Base-by-base conservation (phyloP, 1,284 basidiomycete species). In the Fomitopsis schrenkii region DNA sequence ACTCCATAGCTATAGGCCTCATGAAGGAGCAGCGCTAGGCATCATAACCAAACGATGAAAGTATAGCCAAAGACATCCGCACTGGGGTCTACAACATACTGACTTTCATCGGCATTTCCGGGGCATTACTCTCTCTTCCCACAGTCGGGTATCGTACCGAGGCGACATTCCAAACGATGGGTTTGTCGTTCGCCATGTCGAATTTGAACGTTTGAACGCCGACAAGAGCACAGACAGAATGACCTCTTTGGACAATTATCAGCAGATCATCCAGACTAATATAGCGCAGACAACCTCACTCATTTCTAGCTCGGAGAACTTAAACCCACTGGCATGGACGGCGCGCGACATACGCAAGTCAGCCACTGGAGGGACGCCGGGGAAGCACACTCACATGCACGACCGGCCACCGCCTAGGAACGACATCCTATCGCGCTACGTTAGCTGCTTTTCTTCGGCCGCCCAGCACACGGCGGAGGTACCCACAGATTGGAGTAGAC, bases 401-500 rank as follows among this genome's bases (percentile, higher is more conserved):
- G 57, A 46, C 26, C 60, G 17, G 26, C 46, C 30, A 17, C 60
- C 60, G 17, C 50, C 60, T 19, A 62, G 10, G 60, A 62, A 62
- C 5, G 57, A 55, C 60, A 62, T 62, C 30, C 60, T 62, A 12
- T 40, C 26, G 45, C n/a, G 30, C 30, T 33, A 8, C 30, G 8
- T 33, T 33, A 33, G 22, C 22, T 22, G 22, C 22, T 22, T 22
- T 8, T 33, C 8, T 8, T 33, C 30, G 8, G 30, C 8, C 30
- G 4, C 30, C 30, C 30, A 33, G 5, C 30, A 33, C 30, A 33
- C 30, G 30, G 9, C 30, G 42, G 36, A 12, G 22, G 22, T 6
- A 46, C 68, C 60, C 56, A 68, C 68, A 67, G 46, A 46, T 67
- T 63, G 8, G 63, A 57, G 52, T 67, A 70, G 1, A 70, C 63